Conservation (phyloP, 2,329 filamentous ascomycete species). For the Paraconiothyrium brasiliense region DNA sequence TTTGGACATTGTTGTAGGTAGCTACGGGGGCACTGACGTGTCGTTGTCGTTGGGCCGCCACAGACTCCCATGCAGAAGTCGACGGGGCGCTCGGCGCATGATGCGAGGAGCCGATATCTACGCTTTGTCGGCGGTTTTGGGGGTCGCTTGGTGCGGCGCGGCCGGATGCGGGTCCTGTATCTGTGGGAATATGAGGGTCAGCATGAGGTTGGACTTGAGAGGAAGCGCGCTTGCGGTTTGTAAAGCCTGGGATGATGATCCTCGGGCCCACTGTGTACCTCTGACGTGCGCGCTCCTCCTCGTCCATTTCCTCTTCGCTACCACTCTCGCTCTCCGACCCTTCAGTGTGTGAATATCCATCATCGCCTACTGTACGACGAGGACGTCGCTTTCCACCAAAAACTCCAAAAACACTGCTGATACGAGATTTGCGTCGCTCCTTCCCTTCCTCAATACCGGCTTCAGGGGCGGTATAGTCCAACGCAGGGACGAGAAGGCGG, state of each 20-base stretch:
- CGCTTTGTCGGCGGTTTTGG: slow-evolving; percentile 35
- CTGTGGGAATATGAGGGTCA: slow-evolving; percentile 28
- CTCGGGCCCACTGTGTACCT: slow-evolving; percentile 48
- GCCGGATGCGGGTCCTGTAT: not conserved
- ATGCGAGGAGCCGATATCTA: slow-evolving; percentile 25
- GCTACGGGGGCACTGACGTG: slow-evolving; percentile 40
- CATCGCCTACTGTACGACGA: slow-evolving; percentile 40
- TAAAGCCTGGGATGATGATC: slow-evolving; percentile 41
- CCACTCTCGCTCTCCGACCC: slow-evolving; percentile 32
- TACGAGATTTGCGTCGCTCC: slow-evolving; percentile 36
- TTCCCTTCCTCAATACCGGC: slow-evolving; percentile 27
- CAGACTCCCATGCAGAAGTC: slow-evolving; percentile 36
- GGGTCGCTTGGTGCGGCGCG: slow-evolving; percentile 13
- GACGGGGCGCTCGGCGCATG: slow-evolving; percentile 17
- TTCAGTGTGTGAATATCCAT: slow-evolving; percentile 42
- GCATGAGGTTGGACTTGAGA: slow-evolving; percentile 31
- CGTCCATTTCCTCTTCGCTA: slow-evolving; percentile 43
- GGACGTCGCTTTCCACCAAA: slow-evolving; percentile 35
- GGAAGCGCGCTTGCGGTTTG: slow-evolving; percentile 34
- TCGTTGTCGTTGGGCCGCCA: slow-evolving; percentile 32
- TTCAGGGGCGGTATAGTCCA: slow-evolving; percentile 59
- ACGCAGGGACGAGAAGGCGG: slow-evolving; percentile 80
- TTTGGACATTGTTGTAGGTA: slow-evolving; percentile 27
- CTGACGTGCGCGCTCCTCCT: slow-evolving; percentile 41
- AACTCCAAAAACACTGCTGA: slow-evolving; percentile 37